Evolutionary conservation across 1,139 yeast species (phyloP).

Genomic region (Taphrina confusa): DNA sequence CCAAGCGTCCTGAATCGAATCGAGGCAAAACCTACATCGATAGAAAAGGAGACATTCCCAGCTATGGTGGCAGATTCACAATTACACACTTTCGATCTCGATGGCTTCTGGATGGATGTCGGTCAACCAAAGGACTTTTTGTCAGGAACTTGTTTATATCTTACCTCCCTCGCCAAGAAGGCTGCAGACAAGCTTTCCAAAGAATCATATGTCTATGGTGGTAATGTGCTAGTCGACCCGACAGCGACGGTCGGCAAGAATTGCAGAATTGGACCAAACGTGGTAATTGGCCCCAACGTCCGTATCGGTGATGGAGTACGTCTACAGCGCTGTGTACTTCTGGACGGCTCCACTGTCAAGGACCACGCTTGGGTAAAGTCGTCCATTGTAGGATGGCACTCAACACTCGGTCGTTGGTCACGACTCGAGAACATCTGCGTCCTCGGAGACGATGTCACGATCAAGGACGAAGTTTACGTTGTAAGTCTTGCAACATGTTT

Average conservation of each 20-base stretch:
- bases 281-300: conserved; percentile 95
- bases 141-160: conserved; percentile 91
- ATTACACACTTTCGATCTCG: conserved; percentile 92
- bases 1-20: conserved; percentile 95
- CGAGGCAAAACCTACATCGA: conserved; percentile 97
- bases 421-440: conserved; percentile 98
- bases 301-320: conserved; percentile 98
- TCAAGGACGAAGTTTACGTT: conserved; percentile 96
- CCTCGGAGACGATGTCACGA: conserved; percentile 97
- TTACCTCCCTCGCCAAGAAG: conserved; percentile 82
- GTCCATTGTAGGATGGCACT: conserved; percentile 99
- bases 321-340: conserved; percentile 90
- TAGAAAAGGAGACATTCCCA: conserved; percentile 99
- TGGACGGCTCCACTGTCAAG: conserved; percentile 86
- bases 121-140: conserved; percentile 99
- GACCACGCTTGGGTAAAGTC: conserved; percentile 98
- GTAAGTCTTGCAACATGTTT: conserved; percentile 49
- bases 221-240: conserved; percentile 94
- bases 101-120: conserved; percentile 99
- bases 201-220: conserved; percentile 77
- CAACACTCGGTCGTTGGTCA: conserved; percentile 98
- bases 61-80: conserved; percentile 82
- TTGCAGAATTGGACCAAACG: conserved; percentile 98
- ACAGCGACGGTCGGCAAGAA: conserved; percentile 88
- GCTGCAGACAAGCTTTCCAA: conserved; percentile 67